Evolutionary conservation across 169 alveolate genomes (phyloP), one percentile per base, ranked within the genome.

Genomic region (Amoebophrya sp.): DNA sequence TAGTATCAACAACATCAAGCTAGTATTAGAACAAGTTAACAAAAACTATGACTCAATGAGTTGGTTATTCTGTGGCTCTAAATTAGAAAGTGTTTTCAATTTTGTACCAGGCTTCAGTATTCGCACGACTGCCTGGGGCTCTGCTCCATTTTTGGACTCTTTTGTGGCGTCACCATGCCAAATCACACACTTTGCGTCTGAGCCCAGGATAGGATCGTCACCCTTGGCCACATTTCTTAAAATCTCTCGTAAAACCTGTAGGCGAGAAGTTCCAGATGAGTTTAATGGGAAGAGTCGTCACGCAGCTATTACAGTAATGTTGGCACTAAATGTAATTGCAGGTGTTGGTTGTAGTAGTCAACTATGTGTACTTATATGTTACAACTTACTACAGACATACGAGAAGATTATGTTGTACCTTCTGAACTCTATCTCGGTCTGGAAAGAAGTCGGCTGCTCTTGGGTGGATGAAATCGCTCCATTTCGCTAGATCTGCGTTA

Each of bases 101-200:
- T n/a, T n/a, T n/a, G n/a, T 65, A 65, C 83, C 83, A 0, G 95
- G 95, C 41, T 92, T 93, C 33, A 93, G 53, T 55, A 93, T 92
- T 53, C 94, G 91, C n/a, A 93, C 92, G 0, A 92, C 95, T 6
- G 92, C 92, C 26, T 90, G 92, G 83, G 41, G 41, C 2, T 41
- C 78, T 18, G 18, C 78, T 41, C 39, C 55, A 41, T 89, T 76
- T 0, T 40, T 33, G 76, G 29, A 39, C 40, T 40, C 92, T 33
- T 41, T n/a, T 3, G 92, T 29, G 34, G 47, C 0, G 12, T 90
- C 92, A 41, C 92, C 92, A 38, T 90, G 92, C 92, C 92, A 90
- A 26, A 33, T 14, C 53, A 90, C 92, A 41, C 92, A 90, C n/a
- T 90, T 90, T 14, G 41, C 92, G 83, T 65, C 83, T 29, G 33